Percentiles rank a stretch among this genome's conserved stretches.
phyloP scores from a whole-genome alignment of 2,329 filamentous ascomycete species.

The Penicillium sp. region DNA sequence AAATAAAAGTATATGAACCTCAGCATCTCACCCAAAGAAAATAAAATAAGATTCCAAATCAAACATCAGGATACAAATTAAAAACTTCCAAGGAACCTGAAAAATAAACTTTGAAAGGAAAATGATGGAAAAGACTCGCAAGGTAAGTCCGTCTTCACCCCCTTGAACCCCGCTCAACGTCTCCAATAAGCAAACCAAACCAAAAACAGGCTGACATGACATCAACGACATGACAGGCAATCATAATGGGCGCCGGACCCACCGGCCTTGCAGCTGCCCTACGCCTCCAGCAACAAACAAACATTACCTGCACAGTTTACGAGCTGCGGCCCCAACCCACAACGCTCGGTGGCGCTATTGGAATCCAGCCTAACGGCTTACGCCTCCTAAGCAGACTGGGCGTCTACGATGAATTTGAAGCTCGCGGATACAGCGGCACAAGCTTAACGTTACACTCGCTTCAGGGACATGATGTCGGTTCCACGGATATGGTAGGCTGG shows the following conservation, averaged over 20 bases:
- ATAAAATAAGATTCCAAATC: neutral
- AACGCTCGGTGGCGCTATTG: conserved; percentile 33
- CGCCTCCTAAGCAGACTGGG: conserved; percentile 28
- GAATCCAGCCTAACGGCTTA: conserved; percentile 33
- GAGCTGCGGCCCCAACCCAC: conserved; percentile 30
- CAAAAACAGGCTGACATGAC: neutral
- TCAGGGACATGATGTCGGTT: conserved; percentile 17
- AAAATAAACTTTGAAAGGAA: neutral
- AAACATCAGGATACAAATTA: too few species aligned
- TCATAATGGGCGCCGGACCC: conserved; percentile 18
- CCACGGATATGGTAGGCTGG: conserved; percentile 17
- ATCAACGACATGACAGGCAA: conserved; percentile 7
- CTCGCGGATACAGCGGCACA: conserved; percentile 14
- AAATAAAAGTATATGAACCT: neutral
- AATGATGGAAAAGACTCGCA: neutral
- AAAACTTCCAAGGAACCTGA: neutral
- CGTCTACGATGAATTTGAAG: conserved; percentile 23
- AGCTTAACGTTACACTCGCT: conserved; percentile 27
- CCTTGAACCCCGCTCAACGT: neutral
- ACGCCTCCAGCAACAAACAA: conserved; percentile 12
- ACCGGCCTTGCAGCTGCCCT: conserved; percentile 17
- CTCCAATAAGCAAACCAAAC: neutral
- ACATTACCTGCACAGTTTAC: conserved; percentile 25
- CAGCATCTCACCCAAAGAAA: neutral
- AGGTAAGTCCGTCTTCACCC: neutral